phyloP scores from a whole-genome alignment of 768 basidiomycete species.

The Lentinula aciculospora region DNA sequence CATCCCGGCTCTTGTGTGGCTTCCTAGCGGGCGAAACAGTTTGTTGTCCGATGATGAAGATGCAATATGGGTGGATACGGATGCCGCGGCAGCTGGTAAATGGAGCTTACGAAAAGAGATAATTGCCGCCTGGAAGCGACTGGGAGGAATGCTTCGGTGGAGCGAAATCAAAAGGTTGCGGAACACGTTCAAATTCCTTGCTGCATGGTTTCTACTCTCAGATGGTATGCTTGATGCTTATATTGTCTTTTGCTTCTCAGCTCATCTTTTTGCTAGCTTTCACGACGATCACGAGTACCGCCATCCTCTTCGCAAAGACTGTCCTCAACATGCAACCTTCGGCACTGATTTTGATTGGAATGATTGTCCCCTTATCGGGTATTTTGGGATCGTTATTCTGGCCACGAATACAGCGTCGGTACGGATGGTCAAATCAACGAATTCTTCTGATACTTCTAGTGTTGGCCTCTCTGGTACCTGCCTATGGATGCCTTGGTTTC shows the following conservation, averaged over 20 bases:
- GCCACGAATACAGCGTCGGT: conserved; percentile 60
- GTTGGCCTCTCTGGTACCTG: conserved; percentile 60
- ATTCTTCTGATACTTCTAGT: conserved; percentile 65
- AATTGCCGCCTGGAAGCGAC: conserved; percentile 63
- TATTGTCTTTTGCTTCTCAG: not conserved
- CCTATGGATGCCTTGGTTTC: conserved; percentile 84
- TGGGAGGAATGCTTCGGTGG: conserved; percentile 71
- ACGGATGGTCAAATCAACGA: conserved; percentile 60
- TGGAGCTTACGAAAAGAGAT: conserved; percentile 54
- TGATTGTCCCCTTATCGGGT: conserved; percentile 71
- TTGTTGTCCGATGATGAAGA: conserved; percentile 14
- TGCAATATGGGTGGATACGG: conserved; percentile 11
- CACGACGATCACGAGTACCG: conserved; percentile 88
- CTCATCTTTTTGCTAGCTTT: conserved; percentile 49
- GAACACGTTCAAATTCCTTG: conserved; percentile 85
- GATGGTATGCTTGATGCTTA: conserved; percentile 53
- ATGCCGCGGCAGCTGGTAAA: conserved; percentile 14
- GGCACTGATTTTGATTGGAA: conserved; percentile 73
- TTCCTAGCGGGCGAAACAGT: conserved; percentile 38
- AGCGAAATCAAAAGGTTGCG: conserved; percentile 66
- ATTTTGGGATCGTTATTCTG: conserved; percentile 82
- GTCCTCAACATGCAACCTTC: conserved; percentile 75
- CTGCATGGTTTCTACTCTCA: conserved; percentile 91
- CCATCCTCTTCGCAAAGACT: conserved; percentile 90
- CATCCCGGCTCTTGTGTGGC: conserved; percentile 70